Evolutionary conservation across 2,329 filamentous ascomycete genomes (phyloP).

Genomic region (Ambrosiella xylebori): DNA sequence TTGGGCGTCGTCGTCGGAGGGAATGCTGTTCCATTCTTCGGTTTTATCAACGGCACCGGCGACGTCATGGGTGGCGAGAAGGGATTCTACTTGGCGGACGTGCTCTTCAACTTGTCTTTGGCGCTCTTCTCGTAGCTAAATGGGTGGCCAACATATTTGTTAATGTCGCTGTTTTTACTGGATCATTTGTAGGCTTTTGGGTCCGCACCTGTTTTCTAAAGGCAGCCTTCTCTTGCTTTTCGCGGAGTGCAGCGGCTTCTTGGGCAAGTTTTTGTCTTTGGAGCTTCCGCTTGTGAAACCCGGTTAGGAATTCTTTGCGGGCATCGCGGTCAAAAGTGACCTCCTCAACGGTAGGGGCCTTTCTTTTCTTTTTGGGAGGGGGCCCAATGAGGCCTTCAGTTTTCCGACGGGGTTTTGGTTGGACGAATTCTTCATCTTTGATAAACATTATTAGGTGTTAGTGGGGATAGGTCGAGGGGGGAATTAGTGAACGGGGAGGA

Average conservation of each 20-base stretch:
- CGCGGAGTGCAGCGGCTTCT: constrained; percentile 60
- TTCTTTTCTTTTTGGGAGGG: constrained; percentile 50
- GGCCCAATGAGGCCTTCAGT: constrained; percentile 39
- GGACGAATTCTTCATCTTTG: constrained; percentile 27
- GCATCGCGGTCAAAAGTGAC: constrained; percentile 69
- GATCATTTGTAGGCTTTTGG: too few species aligned
- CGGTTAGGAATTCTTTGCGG: constrained; percentile 75
- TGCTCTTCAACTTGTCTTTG: constrained; percentile 69
- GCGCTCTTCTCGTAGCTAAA: constrained; percentile 65
- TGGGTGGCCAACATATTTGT: constrained; percentile 52
- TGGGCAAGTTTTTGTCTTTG: constrained; percentile 73
- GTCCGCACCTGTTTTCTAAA: constrained; percentile 54
- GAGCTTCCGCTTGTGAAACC: constrained; percentile 90
- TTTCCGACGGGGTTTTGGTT: constrained; percentile 31
- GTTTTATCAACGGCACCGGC: constrained; percentile 24
- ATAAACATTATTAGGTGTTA: constrained; percentile 4
- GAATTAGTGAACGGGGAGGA: constrained; percentile 2
- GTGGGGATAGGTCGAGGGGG: background rate
- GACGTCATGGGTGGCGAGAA: constrained; percentile 45
- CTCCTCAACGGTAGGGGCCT: constrained; percentile 47
- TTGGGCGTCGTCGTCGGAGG: constrained; percentile 30
- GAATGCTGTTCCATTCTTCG: constrained; percentile 46
- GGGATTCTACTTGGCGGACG: constrained; percentile 55
- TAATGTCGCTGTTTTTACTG: constrained; percentile 49
- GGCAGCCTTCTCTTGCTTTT: constrained; percentile 57